Evolutionary conservation across 2,329 filamentous ascomycete genomes (phyloP).

Genomic region (Didymosphaeria variabile): DNA sequence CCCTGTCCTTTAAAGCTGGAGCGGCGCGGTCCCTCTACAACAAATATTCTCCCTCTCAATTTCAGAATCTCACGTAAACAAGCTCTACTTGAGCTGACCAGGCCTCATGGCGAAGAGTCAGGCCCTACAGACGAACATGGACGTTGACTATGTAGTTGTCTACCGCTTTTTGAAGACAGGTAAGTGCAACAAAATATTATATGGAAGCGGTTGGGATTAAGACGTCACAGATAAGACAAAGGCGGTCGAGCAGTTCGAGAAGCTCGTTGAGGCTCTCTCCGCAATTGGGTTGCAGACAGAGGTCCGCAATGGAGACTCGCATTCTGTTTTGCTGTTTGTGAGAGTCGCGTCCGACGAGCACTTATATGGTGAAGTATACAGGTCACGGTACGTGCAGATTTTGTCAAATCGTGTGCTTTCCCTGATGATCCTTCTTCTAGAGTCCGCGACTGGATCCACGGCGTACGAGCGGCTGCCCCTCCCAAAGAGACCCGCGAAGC

Average conservation of each 20-base stretch:
- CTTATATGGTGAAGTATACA: conserved; percentile 82
- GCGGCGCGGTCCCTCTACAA: conserved; percentile 23
- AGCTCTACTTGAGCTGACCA: conserved; percentile 22
- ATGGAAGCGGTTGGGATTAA: conserved; percentile 15
- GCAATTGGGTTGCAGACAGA: conserved; percentile 85
- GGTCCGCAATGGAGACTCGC: conserved; percentile 79
- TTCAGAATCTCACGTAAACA: conserved; percentile 27
- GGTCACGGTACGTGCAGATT: conserved; percentile 66
- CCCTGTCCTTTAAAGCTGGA: conserved; percentile 30
- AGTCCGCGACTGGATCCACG: conserved; percentile 93
- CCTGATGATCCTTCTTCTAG: conserved; percentile 53
- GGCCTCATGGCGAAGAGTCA: conserved; percentile 50
- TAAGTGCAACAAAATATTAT: conserved; percentile 48
- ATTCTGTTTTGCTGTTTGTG: conserved; percentile 83
- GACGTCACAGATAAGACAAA: conserved; percentile 67
- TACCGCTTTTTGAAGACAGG: conserved; percentile 76
- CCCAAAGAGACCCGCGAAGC: conserved; percentile 74
- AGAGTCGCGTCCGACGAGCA: conserved; percentile 79
- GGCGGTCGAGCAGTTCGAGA: conserved; percentile 78
- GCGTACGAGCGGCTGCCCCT: conserved; percentile 80
- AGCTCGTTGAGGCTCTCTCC: conserved; percentile 78
- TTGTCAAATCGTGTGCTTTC: not conserved
- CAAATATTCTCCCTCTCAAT: conserved; percentile 26
- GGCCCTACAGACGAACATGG: conserved; percentile 63
- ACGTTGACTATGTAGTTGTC: conserved; percentile 88